Percentiles rank a stretch among this genome's conserved stretches.
phyloP scores from a whole-genome alignment of 164 flowering plant species.

The Malania oleifera region DNA sequence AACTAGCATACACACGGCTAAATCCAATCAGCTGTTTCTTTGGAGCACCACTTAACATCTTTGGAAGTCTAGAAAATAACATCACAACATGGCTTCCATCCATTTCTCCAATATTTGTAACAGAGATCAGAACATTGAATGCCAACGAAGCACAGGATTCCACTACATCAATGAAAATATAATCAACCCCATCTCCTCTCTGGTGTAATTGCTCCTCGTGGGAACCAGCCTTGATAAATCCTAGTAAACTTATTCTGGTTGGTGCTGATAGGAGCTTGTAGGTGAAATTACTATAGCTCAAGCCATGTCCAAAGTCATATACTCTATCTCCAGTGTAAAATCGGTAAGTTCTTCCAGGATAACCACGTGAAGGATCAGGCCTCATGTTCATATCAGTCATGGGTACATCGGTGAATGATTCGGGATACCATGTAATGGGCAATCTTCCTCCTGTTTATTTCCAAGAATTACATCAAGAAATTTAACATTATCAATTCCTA shows the following conservation, averaged over 20 bases:
- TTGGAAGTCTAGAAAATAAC: slow-evolving; percentile 44
- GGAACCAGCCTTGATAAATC: slow-evolving; percentile 12
- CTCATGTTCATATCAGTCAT: slow-evolving; percentile 95
- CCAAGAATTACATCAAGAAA: not conserved
- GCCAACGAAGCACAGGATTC: slow-evolving; percentile 48
- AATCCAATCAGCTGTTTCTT: slow-evolving; percentile 70
- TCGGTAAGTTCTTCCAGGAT: slow-evolving; percentile 90
- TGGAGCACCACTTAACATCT: slow-evolving; percentile 43
- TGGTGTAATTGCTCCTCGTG: slow-evolving; percentile 14
- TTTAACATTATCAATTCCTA: not conserved
- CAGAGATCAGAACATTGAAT: slow-evolving; percentile 47
- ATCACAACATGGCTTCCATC: slow-evolving; percentile 75
- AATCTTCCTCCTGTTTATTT: slow-evolving; percentile 70
- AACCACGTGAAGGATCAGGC: slow-evolving; percentile 58
- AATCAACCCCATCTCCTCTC: slow-evolving; percentile 22
- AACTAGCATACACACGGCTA: slow-evolving; percentile 39
- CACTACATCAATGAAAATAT: slow-evolving; percentile 43
- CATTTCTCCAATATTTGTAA: slow-evolving; percentile 59
- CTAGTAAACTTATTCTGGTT: slow-evolving; percentile 29
- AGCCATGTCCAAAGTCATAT: slow-evolving; percentile 72
- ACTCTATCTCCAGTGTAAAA: slow-evolving; percentile 67
- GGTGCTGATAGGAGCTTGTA: slow-evolving; percentile 62
- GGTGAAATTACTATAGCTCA: slow-evolving; percentile 58
- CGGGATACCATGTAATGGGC: slow-evolving; percentile 94
- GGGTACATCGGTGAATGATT: slow-evolving; percentile 66